These are phyloP conservation scores for Pyricularia grisea DNA, from an alignment of 2,329 filamentous ascomycete genomes.

Conservation along the genomic window DNA sequence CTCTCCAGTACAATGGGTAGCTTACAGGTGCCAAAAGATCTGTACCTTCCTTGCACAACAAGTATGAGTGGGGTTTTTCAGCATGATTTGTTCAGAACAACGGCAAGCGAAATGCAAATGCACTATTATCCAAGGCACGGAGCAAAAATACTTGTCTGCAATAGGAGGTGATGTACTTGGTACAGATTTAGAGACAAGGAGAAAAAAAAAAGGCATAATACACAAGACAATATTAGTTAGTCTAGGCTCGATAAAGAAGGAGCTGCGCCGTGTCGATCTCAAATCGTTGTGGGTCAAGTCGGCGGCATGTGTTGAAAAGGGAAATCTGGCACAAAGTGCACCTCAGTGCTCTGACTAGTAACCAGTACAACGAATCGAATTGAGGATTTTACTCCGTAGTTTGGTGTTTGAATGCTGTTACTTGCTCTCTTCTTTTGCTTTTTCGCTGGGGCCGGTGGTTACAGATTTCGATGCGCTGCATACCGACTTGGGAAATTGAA, in stretches of 20 bases:
- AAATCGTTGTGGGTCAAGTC: neutral
- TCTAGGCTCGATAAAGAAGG: neutral
- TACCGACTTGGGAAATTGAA: neutral
- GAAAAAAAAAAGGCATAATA: neutral
- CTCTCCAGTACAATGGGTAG: neutral
- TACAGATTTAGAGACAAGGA: neutral
- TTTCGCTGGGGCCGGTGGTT: too few relatives aligned
- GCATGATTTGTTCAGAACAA: neutral
- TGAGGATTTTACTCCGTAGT: neutral
- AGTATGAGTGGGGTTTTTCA: neutral
- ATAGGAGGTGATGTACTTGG: neutral
- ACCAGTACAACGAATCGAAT: neutral
- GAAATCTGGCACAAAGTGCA: neutral
- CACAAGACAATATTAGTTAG: neutral
- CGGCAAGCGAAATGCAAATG: neutral
- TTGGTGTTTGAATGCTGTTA: neutral
- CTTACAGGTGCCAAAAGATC: neutral
- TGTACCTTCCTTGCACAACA: neutral
- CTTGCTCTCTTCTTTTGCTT: neutral
- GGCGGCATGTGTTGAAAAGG: neutral
- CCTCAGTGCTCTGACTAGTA: neutral
- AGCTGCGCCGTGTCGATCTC: neutral
- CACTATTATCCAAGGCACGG: neutral
- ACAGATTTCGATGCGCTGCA: neutral
- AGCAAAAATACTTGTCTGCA: neutral